Conservation (phyloP, 2,329 filamentous ascomycete species). For the Aciculosporium take region DNA sequence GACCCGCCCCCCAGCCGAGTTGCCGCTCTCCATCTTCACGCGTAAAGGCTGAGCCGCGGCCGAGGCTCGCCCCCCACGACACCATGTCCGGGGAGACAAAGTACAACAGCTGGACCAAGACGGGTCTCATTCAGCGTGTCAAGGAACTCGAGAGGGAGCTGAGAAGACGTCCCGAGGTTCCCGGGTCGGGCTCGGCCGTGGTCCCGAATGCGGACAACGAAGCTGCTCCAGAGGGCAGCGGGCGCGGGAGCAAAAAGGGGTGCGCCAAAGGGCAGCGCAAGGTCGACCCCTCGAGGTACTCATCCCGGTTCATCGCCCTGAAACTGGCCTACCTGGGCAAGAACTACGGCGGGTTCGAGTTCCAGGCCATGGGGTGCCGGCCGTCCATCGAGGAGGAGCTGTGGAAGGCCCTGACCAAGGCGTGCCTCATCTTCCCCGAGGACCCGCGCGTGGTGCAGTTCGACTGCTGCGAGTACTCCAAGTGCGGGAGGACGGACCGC, state of each 20-base stretch:
- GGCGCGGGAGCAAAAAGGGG: neutral
- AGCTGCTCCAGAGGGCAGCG: too few relatives aligned
- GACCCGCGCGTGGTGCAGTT: constrained; percentile 55
- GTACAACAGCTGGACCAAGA: constrained; percentile 55
- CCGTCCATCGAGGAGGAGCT: constrained; percentile 86
- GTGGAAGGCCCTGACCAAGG: constrained; percentile 78
- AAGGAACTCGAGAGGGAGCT: constrained; percentile 53
- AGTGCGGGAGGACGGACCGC: constrained; percentile 83
- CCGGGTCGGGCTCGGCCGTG: constrained; percentile 13
- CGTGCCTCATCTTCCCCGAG: constrained; percentile 64
- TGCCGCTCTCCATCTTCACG: constrained; percentile 7
- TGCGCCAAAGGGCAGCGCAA: constrained; percentile 27
- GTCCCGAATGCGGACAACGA: constrained; percentile 11
- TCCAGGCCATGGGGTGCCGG: constrained; percentile 55
- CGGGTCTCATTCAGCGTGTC: constrained; percentile 54
- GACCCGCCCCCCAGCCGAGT: neutral
- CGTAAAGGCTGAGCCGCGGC: constrained; percentile 1
- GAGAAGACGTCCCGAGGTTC: constrained; percentile 25
- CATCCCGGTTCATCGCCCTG: constrained; percentile 71
- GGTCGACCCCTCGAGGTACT: constrained; percentile 70
- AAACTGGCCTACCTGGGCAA: constrained; percentile 91
- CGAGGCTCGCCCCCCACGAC: neutral
- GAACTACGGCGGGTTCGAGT: constrained; percentile 86
- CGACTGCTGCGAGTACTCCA: constrained; percentile 78
- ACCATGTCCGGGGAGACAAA: constrained; percentile 22